Conservation (phyloP, 2,329 filamentous ascomycete genomes). For the Lasiodiplodia theobromae region DNA sequence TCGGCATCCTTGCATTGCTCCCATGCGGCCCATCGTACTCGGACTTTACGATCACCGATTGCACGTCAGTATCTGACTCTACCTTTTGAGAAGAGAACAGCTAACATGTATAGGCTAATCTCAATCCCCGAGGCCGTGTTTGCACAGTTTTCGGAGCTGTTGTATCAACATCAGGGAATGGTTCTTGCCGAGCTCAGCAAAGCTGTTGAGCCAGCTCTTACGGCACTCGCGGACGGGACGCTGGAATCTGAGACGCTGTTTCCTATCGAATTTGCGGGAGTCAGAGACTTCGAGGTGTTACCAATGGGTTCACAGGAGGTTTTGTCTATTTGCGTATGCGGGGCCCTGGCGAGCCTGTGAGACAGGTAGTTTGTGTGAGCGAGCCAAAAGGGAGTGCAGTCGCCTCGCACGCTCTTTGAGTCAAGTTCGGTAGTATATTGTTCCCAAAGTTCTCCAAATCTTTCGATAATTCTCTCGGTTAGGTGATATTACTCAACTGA, state of each 20-base stretch:
- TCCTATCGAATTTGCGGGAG: not conserved
- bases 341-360: not conserved
- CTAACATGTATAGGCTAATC: not conserved
- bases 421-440: no score
- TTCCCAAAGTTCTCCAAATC: no score
- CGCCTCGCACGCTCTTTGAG: no score
- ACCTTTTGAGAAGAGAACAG: not conserved
- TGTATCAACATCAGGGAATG: not conserved
- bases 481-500: no score
- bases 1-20: not conserved
- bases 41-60: not conserved
- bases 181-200: not conserved
- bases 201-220: not conserved
- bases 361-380: not conserved
- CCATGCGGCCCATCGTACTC: not conserved
- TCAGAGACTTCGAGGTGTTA: not conserved
- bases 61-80: not conserved
- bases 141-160: not conserved
- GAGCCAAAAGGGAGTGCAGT: no score
- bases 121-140: not conserved
- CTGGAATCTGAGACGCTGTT: not conserved
- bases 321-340: not conserved
- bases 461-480: no score
- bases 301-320: not conserved
- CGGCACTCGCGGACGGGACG: not conserved